Evolutionary conservation across 257 asterid genomes (phyloP), one percentile per base, ranked within the genome.

Genomic region (Salvia splendens): DNA sequence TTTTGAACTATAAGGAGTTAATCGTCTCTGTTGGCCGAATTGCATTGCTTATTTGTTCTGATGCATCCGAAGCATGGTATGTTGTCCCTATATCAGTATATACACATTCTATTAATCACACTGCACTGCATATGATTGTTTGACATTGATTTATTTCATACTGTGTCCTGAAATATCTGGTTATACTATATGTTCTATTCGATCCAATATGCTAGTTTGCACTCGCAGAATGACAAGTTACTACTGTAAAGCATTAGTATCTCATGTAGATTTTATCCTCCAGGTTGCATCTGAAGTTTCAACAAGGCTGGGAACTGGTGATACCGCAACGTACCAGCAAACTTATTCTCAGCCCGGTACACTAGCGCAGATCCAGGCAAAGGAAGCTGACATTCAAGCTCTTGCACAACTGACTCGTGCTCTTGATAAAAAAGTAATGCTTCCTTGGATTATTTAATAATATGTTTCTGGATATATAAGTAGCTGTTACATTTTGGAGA

Each of bases 351-450:
- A 81, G 76, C 76, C 84, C 55, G 48, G 72, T 73, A 56, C 77
- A 14, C 69, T 70, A 30, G 78, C 83, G 76, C 92, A 78, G 77
- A 71, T 73, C 77, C 99, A 86, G 66, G 87, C 96, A 52, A 90
- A 82, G 77, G 99, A 90, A 82, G 96, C 95, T 75, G 99, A 90
- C 79, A 78, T 86, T 70, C 91, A 85, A 78, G 99, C 95, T 73
- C 89, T 93, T 68, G 87, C 91, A 6, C 82, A 90, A 72, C 83
- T 93, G 68, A 84, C 88, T 53, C 88, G 95, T 74, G 94, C 95
- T 52, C 99, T 93, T 67, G 95, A 93, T 72, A 90, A 93, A 79
- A 93, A 90, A 95, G 97, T 93, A 67, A 35, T 35, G 24, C 40
- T 41, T 56, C 68, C 48, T 58, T 47, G 58, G 30, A 14, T 63